These are phyloP conservation scores for Paecilomyces variotii DNA, from an alignment of 2,329 filamentous ascomycete genomes.

Conservation along the genomic window DNA sequence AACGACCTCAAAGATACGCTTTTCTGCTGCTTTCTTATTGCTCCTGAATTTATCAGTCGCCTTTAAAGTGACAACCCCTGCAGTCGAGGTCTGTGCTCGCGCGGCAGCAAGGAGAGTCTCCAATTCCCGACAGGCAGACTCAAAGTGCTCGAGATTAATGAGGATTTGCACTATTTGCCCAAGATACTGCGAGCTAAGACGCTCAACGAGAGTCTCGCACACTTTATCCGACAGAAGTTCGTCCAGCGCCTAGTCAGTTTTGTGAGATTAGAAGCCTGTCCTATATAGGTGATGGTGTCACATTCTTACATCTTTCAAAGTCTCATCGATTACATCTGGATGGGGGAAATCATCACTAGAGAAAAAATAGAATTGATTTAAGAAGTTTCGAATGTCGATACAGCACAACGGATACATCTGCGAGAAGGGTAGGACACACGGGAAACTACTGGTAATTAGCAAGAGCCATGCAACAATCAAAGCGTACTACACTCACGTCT, in stretches of 20 bases:
- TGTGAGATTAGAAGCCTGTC: neutral
- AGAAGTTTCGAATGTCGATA: constrained; percentile 94
- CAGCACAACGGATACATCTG: constrained; percentile 99
- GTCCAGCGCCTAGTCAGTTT: constrained; percentile 64
- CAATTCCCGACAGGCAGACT: constrained; percentile 82
- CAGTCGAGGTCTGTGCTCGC: constrained; percentile 68
- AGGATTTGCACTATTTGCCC: constrained; percentile 98
- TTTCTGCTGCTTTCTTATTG: constrained; percentile 93
- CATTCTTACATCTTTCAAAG: constrained; percentile 60
- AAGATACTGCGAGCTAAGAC: constrained; percentile 83
- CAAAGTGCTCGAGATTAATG: constrained; percentile 95
- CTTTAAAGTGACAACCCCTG: constrained; percentile 67
- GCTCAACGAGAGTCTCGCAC: constrained; percentile 80
- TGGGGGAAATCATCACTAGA: constrained; percentile 94
- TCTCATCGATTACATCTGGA: constrained; percentile 82
- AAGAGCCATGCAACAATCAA: constrained; percentile 5
- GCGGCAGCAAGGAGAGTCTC: constrained; percentile 80
- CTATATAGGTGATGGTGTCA: neutral
- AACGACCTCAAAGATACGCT: constrained; percentile 95
- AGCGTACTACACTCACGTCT: constrained; percentile 50
- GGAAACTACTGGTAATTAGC: constrained; percentile 56
- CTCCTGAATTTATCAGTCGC: constrained; percentile 80
- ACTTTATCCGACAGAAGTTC: constrained; percentile 89
- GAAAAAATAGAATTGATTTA: constrained; percentile 98
- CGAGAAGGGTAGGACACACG: constrained; percentile 92